Evolutionary conservation across 352 stramenopile species (phyloP), one percentile per base, ranked within the genome.

Genomic region (Blastocystis sp.): DNA sequence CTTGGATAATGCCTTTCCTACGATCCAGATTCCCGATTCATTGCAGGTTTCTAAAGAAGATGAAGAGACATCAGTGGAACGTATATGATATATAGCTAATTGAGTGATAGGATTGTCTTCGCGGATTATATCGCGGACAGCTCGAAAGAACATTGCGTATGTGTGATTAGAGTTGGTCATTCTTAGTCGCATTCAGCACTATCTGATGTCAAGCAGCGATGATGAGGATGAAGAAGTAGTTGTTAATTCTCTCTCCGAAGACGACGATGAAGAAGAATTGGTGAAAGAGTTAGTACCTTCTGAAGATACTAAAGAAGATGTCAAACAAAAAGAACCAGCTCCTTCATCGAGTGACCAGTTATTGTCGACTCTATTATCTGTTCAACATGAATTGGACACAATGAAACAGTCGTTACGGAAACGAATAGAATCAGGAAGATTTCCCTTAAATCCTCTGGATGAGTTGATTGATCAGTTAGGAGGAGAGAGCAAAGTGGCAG

Each of bases 391-490:
- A 39, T 43, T 88, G 5, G 37, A 76, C 16, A 90, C 91, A 75
- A 75, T 79, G 13, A 81, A 90, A 13, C 76, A 90, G 37, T 63
- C 18, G 4, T 50, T 90, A 16, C 64, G 89, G 9, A 63, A 18
- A 1, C 26, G 37, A 53, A 73, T 91, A 41, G 79, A 78, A 1
- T n/a, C 39, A 7, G 24, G 94, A 7, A 50, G 90, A 20, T 68
- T 94, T 3, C 93, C 93, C 50, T 89, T 91, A 30, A 93, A 92
- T 91, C 59, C 90, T 90, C 88, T 95, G 4, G 93, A 95, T 88
- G 90, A 93, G 59, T 90, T 95, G n/a, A 91, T 95, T 53, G 91
- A 95, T 91, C 73, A 90, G 50, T 90, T 95, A 9, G 93, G 93
- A n/a, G 93, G 93, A 30, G 56, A 85, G 90, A 34, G 41, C 30